Conservation (phyloP, 169 alveolate genomes). For the Babesia caballi region DNA sequence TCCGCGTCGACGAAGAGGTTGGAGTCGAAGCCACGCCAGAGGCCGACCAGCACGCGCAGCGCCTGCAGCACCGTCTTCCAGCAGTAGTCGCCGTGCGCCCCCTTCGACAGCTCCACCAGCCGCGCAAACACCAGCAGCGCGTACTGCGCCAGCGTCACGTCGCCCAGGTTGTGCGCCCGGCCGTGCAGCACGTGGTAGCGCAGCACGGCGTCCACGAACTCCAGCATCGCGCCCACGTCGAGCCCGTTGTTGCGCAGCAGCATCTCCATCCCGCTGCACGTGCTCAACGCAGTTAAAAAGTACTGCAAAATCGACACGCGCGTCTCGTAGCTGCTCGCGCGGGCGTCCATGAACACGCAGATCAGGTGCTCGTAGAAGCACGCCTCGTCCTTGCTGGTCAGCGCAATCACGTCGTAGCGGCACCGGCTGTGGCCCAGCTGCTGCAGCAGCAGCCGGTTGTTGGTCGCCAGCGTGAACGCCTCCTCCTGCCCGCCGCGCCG, state of each 20-base stretch:
- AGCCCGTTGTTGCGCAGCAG: conserved; percentile 22
- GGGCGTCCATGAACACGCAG: conserved; percentile 5
- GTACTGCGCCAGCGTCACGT: conserved; percentile 30
- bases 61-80: conserved; percentile 4
- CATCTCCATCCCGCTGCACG: conserved; percentile 47
- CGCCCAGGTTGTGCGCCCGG: conserved; percentile 17
- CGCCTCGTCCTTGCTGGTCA: conserved; percentile 15
- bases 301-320: conserved; percentile 24
- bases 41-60: not conserved
- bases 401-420: conserved; percentile 15
- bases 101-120: conserved; percentile 27
- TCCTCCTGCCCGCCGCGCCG: not conserved
- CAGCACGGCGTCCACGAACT: conserved; percentile 27
- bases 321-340: not conserved
- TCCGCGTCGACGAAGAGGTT: conserved; percentile 15
- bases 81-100: not conserved
- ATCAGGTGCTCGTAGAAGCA: conserved; percentile 37
- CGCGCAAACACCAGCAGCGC: conserved; percentile 29
- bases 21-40: conserved; percentile 28
- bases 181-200: conserved; percentile 24
- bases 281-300: conserved; percentile 24
- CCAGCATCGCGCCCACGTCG: conserved; percentile 10
- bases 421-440: conserved; percentile 12
- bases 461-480: not conserved
- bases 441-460: not conserved